Base-by-base conservation (phyloP, 2,329 filamentous ascomycete species). In the Microsporum ferrugineum region DNA sequence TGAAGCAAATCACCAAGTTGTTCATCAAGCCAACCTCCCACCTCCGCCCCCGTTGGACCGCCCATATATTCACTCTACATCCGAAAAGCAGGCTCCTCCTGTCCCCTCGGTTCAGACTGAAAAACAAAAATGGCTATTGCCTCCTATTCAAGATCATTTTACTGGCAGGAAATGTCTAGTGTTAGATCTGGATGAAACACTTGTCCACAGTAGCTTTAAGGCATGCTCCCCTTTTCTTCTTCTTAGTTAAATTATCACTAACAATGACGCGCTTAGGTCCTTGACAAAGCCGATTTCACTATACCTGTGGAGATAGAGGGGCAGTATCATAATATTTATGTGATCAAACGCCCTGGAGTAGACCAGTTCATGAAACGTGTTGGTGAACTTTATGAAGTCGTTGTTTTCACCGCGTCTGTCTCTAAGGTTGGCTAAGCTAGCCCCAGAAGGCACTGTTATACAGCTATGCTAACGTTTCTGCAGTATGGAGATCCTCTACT, bases 201-300 rank as follows among this genome's bases (percentile, higher is more conserved):
- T 99, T 59, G 94, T 99, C 29, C 94, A 99, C 78, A 97, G 94
- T 74, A 97, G 94, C 68, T 99, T 99, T 78, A 99, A 99, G 84
- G 92, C 95, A 76, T 67, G 78, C 67, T 33, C 39, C 2, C 10
- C 36, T 31, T 58, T 6, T 56, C 60, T 12, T 10, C 6, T 56
- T 12, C 17, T 14, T 62, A 58, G 23, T 31, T n/a, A 58, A 31
- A 59, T 45, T 12, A 61, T 70, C 7, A 49, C 51, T 58, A 59
- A 71, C 47, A 47, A n/a, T 33, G 43, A 31, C 14, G 27, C 8
- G 23, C 8, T 51, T 70, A 97, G 91, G 94, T 97, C 67, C 82
- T 99, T 53, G 91, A 97, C 71, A 92, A 97, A 79, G 94, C 94
- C 62, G 94, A 99, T 75, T 97, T 99, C 72, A 99, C 94, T 4